Evolutionary conservation across 345 rosid genomes (phyloP).

Genomic region (Corymbia maculata): DNA sequence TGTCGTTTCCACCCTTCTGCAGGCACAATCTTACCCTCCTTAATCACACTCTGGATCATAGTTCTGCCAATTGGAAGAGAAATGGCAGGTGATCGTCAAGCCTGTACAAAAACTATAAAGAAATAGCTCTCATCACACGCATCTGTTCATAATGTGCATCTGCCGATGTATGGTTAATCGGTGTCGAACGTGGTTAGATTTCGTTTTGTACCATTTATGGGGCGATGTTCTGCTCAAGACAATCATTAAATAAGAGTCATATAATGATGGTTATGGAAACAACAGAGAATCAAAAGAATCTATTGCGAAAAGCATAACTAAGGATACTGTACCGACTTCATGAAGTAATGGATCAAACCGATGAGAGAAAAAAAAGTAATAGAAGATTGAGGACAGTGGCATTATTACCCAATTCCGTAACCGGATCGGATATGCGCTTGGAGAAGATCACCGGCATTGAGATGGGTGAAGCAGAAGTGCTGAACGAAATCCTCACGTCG

Average conservation of each 20-base stretch:
- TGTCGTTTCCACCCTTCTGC: slow-evolving; percentile 67
- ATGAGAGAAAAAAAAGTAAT: no score
- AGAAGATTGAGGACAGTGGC: not conserved
- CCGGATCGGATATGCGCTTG: slow-evolving; percentile 55
- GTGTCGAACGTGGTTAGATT: not conserved
- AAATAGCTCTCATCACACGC: no score
- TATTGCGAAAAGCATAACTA: not conserved
- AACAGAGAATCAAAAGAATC: not conserved
- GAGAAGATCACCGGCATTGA: slow-evolving; percentile 81
- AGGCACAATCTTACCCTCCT: slow-evolving; percentile 76
- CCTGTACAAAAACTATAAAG: not conserved
- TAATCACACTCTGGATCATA: slow-evolving; percentile 54
- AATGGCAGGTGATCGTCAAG: not conserved
- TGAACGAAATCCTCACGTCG: slow-evolving; percentile 52
- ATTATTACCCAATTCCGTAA: slow-evolving; percentile 54
- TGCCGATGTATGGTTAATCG: no score
- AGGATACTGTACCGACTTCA: not conserved
- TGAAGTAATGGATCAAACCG: not conserved
- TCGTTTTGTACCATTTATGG: not conserved
- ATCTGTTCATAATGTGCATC: no score
- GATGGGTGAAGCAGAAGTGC: slow-evolving; percentile 61
- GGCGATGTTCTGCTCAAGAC: not conserved
- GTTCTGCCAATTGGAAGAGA: slow-evolving; percentile 21
- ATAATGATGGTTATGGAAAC: not conserved
- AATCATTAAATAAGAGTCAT: not conserved